Evolutionary conservation across 2,329 filamentous ascomycete genomes (phyloP).

Genomic region (Rutstroemia sydowiana): DNA sequence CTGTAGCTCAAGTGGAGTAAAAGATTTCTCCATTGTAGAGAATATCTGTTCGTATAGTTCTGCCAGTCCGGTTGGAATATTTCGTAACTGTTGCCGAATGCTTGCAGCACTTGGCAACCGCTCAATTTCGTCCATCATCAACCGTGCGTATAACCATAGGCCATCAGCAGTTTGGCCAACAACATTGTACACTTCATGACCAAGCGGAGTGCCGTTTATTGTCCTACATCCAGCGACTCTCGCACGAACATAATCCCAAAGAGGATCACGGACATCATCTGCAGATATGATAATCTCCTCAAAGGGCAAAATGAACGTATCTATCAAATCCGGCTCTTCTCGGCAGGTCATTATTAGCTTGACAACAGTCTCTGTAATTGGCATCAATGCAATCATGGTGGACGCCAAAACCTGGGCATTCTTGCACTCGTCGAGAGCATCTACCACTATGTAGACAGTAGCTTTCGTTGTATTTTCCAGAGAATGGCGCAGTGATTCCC

Average conservation of each 20-base stretch:
- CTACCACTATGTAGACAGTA: background rate
- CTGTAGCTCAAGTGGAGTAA: background rate
- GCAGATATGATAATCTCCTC: background rate
- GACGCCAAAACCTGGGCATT: background rate
- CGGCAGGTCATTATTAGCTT: background rate
- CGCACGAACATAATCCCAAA: background rate
- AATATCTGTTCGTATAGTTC: background rate
- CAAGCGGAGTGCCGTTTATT: background rate
- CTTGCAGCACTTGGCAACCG: background rate
- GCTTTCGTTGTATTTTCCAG: background rate
- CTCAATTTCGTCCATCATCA: background rate
- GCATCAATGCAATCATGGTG: background rate
- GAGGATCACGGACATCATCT: background rate
- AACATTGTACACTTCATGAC: background rate
- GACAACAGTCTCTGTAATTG: background rate
- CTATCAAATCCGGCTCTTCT: background rate
- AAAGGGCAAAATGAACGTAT: background rate
- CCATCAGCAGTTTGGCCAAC: background rate
- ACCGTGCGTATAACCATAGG: background rate
- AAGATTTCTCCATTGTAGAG: background rate
- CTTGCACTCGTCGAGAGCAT: background rate
- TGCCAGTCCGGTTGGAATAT: background rate
- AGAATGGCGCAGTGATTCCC: background rate
- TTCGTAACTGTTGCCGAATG: background rate
- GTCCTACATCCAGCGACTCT: background rate